These are phyloP conservation scores for Apocynum venetum DNA, from an alignment of 257 asterid genomes.

Conservation along the genomic window DNA sequence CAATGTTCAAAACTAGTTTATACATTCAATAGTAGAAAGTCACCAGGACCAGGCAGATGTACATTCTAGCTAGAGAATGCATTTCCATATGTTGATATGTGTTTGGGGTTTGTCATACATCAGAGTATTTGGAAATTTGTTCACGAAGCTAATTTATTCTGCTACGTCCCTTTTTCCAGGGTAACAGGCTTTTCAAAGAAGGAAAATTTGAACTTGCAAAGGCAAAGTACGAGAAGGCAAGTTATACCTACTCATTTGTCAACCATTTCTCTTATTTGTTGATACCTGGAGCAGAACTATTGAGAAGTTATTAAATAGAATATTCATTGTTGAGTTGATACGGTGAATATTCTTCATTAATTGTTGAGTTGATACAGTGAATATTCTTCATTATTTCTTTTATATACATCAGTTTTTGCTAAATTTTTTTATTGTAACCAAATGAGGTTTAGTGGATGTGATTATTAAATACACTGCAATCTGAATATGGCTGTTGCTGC, in stretches of 20 bases:
- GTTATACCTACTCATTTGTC: constrained; percentile 28
- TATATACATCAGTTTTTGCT: no score
- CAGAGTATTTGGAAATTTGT: not conserved
- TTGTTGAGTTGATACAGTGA: no score
- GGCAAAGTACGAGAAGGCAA: constrained; percentile 87
- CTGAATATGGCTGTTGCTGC: not conserved
- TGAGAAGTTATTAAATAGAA: not conserved
- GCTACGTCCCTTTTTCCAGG: constrained; percentile 52
- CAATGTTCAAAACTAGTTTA: not conserved
- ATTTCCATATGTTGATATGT: not conserved
- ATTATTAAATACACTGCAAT: not conserved
- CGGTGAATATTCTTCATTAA: no score
- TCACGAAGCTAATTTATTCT: constrained; percentile 10
- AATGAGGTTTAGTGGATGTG: no score
- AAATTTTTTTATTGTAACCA: no score
- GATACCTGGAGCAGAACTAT: constrained; percentile 8
- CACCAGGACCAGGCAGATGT: not conserved
- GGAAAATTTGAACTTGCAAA: constrained; percentile 93
- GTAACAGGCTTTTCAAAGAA: constrained; percentile 96
- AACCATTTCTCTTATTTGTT: not conserved
- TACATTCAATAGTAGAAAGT: not conserved
- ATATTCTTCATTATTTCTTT: no score
- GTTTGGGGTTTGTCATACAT: not conserved
- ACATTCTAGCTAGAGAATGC: not conserved
- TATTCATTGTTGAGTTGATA: no score